A percentile compares a stretch with the other conserved stretches of the same genome.
These are phyloP conservation scores for Globisporangium alternatum DNA, from an alignment of 352 stramenopile genomes.

Conservation along the genomic window DNA sequence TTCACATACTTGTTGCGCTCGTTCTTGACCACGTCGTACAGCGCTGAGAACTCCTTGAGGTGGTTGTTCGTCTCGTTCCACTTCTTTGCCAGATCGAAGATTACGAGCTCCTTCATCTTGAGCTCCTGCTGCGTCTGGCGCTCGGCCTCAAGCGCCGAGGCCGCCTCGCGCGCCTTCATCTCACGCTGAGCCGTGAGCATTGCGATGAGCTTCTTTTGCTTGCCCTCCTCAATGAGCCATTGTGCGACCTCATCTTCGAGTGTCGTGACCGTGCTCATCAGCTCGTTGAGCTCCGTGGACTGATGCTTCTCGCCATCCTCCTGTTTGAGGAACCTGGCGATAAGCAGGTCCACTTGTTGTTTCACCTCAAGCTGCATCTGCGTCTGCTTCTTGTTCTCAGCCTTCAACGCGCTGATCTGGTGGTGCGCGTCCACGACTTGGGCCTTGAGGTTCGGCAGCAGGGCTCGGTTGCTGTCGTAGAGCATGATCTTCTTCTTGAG, in stretches of 20 bases:
- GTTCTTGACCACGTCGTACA: slow-evolving; percentile 96
- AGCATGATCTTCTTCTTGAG: slow-evolving; percentile 87
- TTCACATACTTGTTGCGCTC: slow-evolving; percentile 97
- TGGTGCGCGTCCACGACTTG: slow-evolving; percentile 82
- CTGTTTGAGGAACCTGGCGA: slow-evolving; percentile 86
- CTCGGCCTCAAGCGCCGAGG: slow-evolving; percentile 70
- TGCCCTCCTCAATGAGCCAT: slow-evolving; percentile 86
- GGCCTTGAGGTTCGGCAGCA: slow-evolving; percentile 78
- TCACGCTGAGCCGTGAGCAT: slow-evolving; percentile 90
- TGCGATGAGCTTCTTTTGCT: slow-evolving; percentile 86
- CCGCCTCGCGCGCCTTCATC: slow-evolving; percentile 87
- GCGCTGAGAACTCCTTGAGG: slow-evolving; percentile 89
- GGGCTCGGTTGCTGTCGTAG: slow-evolving; percentile 62
- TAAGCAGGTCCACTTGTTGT: slow-evolving; percentile 90
- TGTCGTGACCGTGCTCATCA: slow-evolving; percentile 58
- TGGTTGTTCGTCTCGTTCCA: slow-evolving; percentile 93
- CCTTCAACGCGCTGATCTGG: slow-evolving; percentile 46
- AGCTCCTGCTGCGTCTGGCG: slow-evolving; percentile 87
- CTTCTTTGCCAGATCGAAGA: slow-evolving; percentile 93
- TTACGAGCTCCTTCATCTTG: slow-evolving; percentile 92
- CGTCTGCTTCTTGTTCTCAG: slow-evolving; percentile 70
- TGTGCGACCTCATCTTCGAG: slow-evolving; percentile 83
- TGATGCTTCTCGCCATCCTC: slow-evolving; percentile 82
- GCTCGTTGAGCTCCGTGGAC: slow-evolving; percentile 51
- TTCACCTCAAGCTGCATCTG: slow-evolving; percentile 79